phyloP scores from a whole-genome alignment of 2,329 filamentous ascomycete genomes.

The Chrysoporthe austroafricana region DNA sequence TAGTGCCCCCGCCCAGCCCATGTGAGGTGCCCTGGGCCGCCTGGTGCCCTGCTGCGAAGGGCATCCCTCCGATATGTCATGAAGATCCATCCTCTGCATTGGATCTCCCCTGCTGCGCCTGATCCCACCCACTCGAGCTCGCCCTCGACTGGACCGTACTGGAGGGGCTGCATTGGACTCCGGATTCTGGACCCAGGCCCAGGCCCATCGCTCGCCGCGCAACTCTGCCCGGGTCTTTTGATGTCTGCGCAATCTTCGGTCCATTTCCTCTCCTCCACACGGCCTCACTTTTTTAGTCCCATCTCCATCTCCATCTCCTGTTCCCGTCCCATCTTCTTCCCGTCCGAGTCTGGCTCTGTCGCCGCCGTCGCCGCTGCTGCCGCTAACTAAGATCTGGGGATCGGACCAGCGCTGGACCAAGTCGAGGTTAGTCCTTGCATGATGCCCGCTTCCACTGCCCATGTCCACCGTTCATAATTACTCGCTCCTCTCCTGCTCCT shows the following conservation, averaged over 20 bases:
- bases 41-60: background rate
- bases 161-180: background rate
- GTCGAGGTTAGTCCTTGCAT: slow-evolving; percentile 7
- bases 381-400: slow-evolving; percentile 5
- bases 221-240: slow-evolving; percentile 2
- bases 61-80: background rate
- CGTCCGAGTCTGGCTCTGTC: background rate
- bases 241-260: slow-evolving; percentile 1
- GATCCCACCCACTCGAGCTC: slow-evolving; percentile 6
- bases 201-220: background rate
- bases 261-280: background rate
- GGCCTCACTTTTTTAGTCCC: background rate
- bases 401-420: slow-evolving; percentile 2
- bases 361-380: background rate
- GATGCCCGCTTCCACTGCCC: background rate
- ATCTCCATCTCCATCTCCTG: background rate
- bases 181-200: background rate
- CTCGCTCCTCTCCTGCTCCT: background rate
- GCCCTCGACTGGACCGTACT: background rate
- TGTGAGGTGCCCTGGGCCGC: background rate
- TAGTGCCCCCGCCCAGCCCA: slow-evolving; percentile 3
- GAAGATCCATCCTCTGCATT: background rate
- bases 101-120: background rate
- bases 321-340: background rate
- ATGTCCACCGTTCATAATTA: background rate